Evolutionary conservation across 2,329 filamentous ascomycete species (phyloP).

Genomic region (Volutella citrinella): DNA sequence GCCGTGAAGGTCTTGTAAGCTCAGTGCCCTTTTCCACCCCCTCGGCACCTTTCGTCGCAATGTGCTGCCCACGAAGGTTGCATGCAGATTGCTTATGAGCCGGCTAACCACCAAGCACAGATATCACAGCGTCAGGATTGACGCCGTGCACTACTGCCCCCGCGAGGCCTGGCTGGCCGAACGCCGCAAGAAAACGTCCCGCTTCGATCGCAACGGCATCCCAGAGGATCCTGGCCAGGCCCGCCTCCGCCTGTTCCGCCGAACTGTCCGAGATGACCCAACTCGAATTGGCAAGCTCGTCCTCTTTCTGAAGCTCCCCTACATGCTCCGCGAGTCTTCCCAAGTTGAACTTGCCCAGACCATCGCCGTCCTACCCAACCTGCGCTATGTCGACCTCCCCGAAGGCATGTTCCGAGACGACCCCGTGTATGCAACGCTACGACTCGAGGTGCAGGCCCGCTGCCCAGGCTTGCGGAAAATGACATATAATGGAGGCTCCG

Average conservation of each 20-base stretch:
- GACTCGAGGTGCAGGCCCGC: slow-evolving; percentile 78
- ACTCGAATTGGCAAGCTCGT: slow-evolving; percentile 67
- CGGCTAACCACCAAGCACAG: slow-evolving; percentile 41
- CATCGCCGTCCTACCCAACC: slow-evolving; percentile 78
- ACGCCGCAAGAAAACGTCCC: slow-evolving; percentile 69
- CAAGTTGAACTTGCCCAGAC: slow-evolving; percentile 82
- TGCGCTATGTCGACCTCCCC: slow-evolving; percentile 87
- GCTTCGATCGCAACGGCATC: slow-evolving; percentile 73
- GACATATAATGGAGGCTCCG: slow-evolving; percentile 76
- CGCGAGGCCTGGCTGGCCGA: slow-evolving; percentile 80
- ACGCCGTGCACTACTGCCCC: slow-evolving; percentile 91
- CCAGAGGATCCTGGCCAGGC: slow-evolving; percentile 76
- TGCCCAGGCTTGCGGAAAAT: slow-evolving; percentile 87
- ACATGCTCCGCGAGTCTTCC: slow-evolving; percentile 88
- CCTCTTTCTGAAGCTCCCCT: slow-evolving; percentile 81
- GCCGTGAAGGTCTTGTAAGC: slow-evolving; percentile 61
- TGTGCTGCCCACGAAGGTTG: too few species aligned
- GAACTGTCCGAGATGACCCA: slow-evolving; percentile 76
- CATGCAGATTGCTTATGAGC: too few species aligned
- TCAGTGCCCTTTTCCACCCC: slow-evolving; percentile 1
- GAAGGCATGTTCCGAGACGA: slow-evolving; percentile 86
- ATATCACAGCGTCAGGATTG: slow-evolving; percentile 87
- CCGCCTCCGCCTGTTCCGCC: slow-evolving; percentile 74
- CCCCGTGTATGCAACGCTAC: slow-evolving; percentile 67
- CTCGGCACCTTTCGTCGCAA: slow-evolving; percentile 4